A percentile compares a stretch with the other conserved stretches of the same genome.
phyloP scores from a whole-genome alignment of 2,329 filamentous ascomycete species.

The Coniochaeta prunicola region DNA sequence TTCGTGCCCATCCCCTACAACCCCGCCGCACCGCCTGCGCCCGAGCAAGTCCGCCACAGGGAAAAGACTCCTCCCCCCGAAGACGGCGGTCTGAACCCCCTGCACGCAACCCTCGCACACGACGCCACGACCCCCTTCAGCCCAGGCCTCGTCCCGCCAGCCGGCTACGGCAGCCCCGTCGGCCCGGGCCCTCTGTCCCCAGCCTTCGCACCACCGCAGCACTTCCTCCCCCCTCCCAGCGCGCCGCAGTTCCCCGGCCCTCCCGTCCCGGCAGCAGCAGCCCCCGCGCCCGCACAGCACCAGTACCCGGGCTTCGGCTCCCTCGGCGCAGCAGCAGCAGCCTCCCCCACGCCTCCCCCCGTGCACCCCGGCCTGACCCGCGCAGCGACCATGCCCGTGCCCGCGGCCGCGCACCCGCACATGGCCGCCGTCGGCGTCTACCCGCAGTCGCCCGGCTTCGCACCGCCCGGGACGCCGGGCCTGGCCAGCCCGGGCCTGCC shows the following conservation, averaged over 20 bases:
- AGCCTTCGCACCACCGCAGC: constrained; percentile 24
- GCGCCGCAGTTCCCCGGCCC: constrained; percentile 32
- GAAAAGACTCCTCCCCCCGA: constrained; percentile 76
- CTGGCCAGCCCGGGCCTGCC: constrained; percentile 27
- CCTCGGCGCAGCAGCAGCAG: constrained; percentile 14
- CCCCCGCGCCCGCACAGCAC: constrained; percentile 31
- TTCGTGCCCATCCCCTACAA: constrained; percentile 69
- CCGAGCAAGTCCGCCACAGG: constrained; percentile 62
- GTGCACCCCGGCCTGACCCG: constrained; percentile 39
- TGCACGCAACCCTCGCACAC: constrained; percentile 49
- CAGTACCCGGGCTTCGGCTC: constrained; percentile 34
- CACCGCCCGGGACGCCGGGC: constrained; percentile 26
- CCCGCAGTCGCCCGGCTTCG: constrained; percentile 37
- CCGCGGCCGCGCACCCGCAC: constrained; percentile 19
- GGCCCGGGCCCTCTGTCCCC: constrained; percentile 35
- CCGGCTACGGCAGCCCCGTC: constrained; percentile 22
- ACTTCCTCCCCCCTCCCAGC: constrained; percentile 28
- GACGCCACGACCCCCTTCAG: constrained; percentile 48
- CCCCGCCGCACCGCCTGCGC: constrained; percentile 68
- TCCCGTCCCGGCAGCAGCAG: constrained; percentile 24
- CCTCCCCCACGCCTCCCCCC: constrained; percentile 10
- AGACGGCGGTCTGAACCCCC: constrained; percentile 53
- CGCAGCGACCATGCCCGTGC: constrained; percentile 40
- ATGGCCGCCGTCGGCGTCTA: constrained; percentile 31
- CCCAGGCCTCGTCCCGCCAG: constrained; percentile 33